phyloP scores from a whole-genome alignment of 2,329 filamentous ascomycete genomes.

The Trichoderma simmonsii region DNA sequence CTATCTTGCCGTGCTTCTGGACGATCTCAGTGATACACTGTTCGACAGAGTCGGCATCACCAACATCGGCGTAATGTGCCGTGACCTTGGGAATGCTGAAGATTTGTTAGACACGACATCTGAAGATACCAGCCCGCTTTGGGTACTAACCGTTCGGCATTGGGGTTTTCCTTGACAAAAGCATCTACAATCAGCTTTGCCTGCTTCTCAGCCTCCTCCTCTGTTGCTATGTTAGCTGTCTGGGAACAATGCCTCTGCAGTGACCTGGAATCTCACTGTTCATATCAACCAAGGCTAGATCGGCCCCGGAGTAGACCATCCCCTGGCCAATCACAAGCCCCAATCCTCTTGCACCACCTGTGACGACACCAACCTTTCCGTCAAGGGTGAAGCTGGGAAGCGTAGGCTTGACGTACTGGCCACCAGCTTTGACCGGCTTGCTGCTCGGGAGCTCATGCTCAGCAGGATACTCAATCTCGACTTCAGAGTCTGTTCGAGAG shows the following conservation, averaged over 20 bases:
- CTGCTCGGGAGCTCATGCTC: conserved; percentile 70
- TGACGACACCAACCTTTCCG: conserved; percentile 78
- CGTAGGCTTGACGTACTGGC: conserved; percentile 79
- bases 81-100: conserved; percentile 74
- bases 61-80: conserved; percentile 86
- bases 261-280: conserved; percentile 59
- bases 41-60: conserved; percentile 74
- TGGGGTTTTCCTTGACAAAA: conserved; percentile 77
- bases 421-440: conserved; percentile 68
- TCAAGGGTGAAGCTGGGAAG: conserved; percentile 84
- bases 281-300: conserved; percentile 89
- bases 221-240: conserved; percentile 41
- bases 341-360: conserved; percentile 83
- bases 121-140: not conserved
- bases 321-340: conserved; percentile 92
- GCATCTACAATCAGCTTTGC: conserved; percentile 69
- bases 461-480: conserved; percentile 75
- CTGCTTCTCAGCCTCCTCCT: conserved; percentile 78
- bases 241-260: not conserved
- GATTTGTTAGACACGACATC: not conserved
- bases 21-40: conserved; percentile 62
- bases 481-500: conserved; percentile 75
- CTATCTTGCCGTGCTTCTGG: conserved; percentile 70
- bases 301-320: conserved; percentile 80
- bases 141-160: conserved; percentile 58